phyloP scores from a whole-genome alignment of 306 rosid genomes.

The Abrus pulchellus region DNA sequence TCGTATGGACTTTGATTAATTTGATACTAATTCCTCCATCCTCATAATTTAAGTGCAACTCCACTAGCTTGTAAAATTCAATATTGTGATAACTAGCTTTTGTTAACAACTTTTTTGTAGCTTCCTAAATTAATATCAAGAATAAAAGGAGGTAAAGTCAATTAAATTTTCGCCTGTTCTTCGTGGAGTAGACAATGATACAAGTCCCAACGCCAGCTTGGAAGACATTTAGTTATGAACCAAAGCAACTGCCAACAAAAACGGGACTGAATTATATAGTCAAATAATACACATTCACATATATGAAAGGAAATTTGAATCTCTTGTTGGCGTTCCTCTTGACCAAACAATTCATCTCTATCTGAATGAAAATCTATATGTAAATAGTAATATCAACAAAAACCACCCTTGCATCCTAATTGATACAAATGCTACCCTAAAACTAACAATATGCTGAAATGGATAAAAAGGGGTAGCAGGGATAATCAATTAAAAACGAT shows the following conservation, averaged over 20 bases:
- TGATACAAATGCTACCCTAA: constrained; percentile 36
- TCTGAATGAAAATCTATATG: constrained; percentile 25
- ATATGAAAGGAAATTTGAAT: constrained; percentile 37
- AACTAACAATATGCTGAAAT: constrained; percentile 20
- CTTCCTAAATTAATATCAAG: neutral
- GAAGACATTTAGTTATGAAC: neutral
- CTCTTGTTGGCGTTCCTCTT: constrained; percentile 30
- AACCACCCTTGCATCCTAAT: constrained; percentile 40
- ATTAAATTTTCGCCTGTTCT: constrained; percentile 8
- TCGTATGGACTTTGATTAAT: neutral
- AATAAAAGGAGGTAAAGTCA: constrained; percentile 14
- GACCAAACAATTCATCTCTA: constrained; percentile 12
- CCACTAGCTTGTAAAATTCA: neutral
- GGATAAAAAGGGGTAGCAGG: neutral
- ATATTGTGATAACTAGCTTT: neutral
- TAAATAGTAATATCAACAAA: constrained; percentile 18
- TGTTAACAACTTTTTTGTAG: neutral
- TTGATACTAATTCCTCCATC: neutral
- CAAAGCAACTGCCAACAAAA: neutral
- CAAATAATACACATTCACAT: constrained; percentile 32
- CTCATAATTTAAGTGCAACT: neutral
- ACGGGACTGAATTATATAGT: constrained; percentile 6
- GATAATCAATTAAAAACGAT: constrained; percentile 15
- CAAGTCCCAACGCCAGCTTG: neutral
- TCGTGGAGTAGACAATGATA: constrained; percentile 2